Evolutionary conservation across 768 basidiomycete species (phyloP), one percentile per base, ranked within the genome.

Genomic region (Phylloporus sp.): DNA sequence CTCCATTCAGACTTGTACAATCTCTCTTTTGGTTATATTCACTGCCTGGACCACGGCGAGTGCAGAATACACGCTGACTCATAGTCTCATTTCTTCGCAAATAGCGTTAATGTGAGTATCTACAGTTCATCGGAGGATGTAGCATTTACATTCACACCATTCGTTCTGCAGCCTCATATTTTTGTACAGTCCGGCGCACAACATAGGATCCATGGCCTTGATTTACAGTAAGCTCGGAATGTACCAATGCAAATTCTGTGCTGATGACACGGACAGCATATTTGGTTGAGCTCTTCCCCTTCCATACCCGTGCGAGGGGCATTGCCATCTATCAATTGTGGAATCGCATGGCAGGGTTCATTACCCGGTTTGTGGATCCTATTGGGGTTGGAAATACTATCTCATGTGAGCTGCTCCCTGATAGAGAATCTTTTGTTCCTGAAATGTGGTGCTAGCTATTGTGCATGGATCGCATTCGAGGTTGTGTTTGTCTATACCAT

Each of bases 261-360:
- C 10, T 26, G 12, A 7, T 12, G 11, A 20, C 7, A 26, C n/a
- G 7, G 7, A 34, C 59, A 81, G 81, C 81, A 4, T 84, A 75
- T 74, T 66, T 84, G 54, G 79, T 84, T 22, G 84, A 85, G 59
- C 60, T 86, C 24, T 84, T 84, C 72, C 84, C 83, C 0, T 84
- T 72, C 70, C 76, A 80, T 54, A 74, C 76, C 28, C 79, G 82
- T 50, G 76, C 83, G 0, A 79, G 78, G 66, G 83, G 83, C 36
- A 75, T 84, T 52, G 70, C 82, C 5, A 63, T 84, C 23, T 83
- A 82, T 71, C 80, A 83, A 55, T 79, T 75, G 71, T 81, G 77
- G 66, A 72, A 79, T 43, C 76, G 81, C n/a, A 69, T 72, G 1
- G 49, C 46, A 5, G 40, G n/a, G 6, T 44, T 55, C 46, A 13